Percentiles rank a stretch among this genome's conserved stretches.
These are phyloP conservation scores for Eucalyptus erythrocorys DNA, from an alignment of 345 rosid species.

Conservation along the genomic window DNA sequence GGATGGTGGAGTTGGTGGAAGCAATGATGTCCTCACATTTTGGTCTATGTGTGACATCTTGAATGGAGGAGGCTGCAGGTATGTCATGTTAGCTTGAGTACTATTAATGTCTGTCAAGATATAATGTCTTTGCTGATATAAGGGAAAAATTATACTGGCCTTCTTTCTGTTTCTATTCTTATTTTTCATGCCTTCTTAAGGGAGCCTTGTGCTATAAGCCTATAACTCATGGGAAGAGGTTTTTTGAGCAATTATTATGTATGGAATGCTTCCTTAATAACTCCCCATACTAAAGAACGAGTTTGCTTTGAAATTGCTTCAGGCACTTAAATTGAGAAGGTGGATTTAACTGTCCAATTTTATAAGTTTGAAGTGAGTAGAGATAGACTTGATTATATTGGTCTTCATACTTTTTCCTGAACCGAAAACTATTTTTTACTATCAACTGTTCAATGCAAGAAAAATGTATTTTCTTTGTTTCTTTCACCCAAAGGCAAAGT, in stretches of 20 bases:
- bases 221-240: neutral
- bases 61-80: constrained; percentile 76
- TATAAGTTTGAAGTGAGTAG: neutral
- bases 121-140: neutral
- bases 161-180: neutral
- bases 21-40: constrained; percentile 32
- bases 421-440: neutral
- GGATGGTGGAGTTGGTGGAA: constrained; percentile 31
- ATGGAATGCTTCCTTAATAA: neutral
- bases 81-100: neutral
- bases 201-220: neutral
- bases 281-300: neutral
- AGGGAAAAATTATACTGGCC: neutral
- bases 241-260: neutral
- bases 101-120: neutral
- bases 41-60: constrained; percentile 74
- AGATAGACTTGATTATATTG: neutral
- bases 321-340: neutral
- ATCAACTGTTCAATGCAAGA: neutral
- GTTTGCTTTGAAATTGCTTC: neutral
- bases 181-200: neutral
- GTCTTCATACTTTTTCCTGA: neutral
- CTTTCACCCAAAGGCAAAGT: neutral
- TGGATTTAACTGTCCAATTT: neutral
- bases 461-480: neutral